Conservation (phyloP, 176 grass and related monocot genomes). For the Carex littledalei region DNA sequence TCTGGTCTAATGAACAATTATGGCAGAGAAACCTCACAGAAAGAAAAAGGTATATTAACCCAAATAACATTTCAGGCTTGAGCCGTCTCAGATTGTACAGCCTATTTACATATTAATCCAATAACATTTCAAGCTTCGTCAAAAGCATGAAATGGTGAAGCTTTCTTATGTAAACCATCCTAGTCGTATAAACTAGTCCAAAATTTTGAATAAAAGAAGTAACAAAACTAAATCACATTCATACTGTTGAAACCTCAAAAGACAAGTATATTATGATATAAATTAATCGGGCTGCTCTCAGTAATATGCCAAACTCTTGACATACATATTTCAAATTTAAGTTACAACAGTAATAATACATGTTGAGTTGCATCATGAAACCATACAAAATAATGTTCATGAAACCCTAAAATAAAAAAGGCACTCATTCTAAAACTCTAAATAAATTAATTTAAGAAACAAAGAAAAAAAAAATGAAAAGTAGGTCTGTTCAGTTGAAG, state of each 20-base stretch:
- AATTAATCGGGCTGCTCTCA: background rate
- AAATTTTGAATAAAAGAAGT: background rate
- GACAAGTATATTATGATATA: background rate
- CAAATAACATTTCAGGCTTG: background rate
- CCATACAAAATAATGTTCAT: conserved; percentile 22
- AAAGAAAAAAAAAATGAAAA: background rate
- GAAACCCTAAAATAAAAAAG: conserved; percentile 21
- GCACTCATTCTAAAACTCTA: conserved; percentile 17
- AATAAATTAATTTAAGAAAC: conserved; percentile 2
- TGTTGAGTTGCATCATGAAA: conserved; percentile 16
- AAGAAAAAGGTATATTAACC: background rate
- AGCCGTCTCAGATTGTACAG: background rate
- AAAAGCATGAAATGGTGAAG: background rate
- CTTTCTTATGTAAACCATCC: background rate
- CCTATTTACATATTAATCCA: background rate
- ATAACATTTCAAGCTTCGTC: background rate
- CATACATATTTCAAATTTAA: conserved; percentile 7
- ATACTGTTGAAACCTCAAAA: background rate
- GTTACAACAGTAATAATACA: conserved; percentile 7
- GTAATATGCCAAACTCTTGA: conserved; percentile 17
- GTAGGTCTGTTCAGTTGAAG: background rate
- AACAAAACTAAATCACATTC: background rate
- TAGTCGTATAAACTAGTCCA: background rate
- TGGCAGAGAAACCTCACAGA: background rate
- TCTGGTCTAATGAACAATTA: background rate